Evolutionary conservation across 2,329 filamentous ascomycete species (phyloP).

Genomic region (Pezizomycotina sp.): DNA sequence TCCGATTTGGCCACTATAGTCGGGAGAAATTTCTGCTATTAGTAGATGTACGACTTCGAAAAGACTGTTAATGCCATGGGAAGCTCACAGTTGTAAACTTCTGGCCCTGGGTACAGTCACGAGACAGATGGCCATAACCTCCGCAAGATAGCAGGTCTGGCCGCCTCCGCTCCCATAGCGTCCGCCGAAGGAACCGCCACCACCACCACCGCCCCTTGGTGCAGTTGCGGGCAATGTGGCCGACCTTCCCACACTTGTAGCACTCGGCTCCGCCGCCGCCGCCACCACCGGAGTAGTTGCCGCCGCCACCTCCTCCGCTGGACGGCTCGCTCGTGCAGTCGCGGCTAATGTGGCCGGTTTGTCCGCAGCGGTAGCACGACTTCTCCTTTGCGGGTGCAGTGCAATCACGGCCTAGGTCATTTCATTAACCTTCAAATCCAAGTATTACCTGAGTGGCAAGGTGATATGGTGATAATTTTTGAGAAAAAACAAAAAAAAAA

Average conservation of each 20-base stretch:
- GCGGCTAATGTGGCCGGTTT: slow-evolving; percentile 28
- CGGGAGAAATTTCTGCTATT: slow-evolving; percentile 20
- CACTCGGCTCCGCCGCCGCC: slow-evolving; percentile 49
- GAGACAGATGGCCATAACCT: slow-evolving; percentile 78
- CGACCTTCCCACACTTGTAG: slow-evolving; percentile 96
- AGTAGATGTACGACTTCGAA: slow-evolving; percentile 21
- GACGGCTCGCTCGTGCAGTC: slow-evolving; percentile 21
- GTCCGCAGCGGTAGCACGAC: slow-evolving; percentile 63
- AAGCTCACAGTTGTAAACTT: slow-evolving; percentile 92
- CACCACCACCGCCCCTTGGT: slow-evolving; percentile 37
- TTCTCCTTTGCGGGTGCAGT: slow-evolving; percentile 77
- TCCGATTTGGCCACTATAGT: slow-evolving; percentile 61
- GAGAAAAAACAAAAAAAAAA: slow-evolving; percentile 17
- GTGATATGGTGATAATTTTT: slow-evolving; percentile 16
- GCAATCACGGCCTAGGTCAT: slow-evolving; percentile 64
- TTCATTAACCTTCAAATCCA: neutral
- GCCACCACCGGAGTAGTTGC: slow-evolving; percentile 34
- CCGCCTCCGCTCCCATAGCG: slow-evolving; percentile 36
- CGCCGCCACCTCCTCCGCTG: slow-evolving; percentile 50
- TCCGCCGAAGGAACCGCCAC: slow-evolving; percentile 33
- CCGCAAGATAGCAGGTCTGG: slow-evolving; percentile 96
- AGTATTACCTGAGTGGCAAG: neutral
- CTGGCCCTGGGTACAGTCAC: slow-evolving; percentile 96
- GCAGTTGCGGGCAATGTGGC: slow-evolving; percentile 92
- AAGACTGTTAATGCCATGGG: slow-evolving; percentile 3